Evolutionary conservation across 2,329 filamentous ascomycete species (phyloP), one percentile per base, ranked within the genome.

Genomic region (Leptographium wingfieldii): DNA sequence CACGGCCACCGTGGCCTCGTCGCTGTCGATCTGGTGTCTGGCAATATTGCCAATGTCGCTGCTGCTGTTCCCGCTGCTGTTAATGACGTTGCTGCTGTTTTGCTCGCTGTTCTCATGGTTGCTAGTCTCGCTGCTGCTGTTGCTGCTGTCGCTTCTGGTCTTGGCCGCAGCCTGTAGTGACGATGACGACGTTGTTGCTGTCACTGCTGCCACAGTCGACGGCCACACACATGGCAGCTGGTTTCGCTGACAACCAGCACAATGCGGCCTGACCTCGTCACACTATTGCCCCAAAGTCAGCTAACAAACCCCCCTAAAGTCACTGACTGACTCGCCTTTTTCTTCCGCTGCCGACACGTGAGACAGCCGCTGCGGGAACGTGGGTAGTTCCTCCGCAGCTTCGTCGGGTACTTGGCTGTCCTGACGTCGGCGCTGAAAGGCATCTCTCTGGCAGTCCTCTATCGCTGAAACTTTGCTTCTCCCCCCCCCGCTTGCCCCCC

Each of bases 371-470:
- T 61, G 29, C 63, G 61, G 2, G 64, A 65, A 1, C 64, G 60
- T 12, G 64, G 62, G 12, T 63, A 62, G 51, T 66, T 62, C 12
- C 62, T 63, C 52, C 64, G 62, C 51, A 62, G 59, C 55, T 66
- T 66, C 25, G 64, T 66, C n/a, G 64, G 64, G 35, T 58, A 66
- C 55, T 63, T 65, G 48, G 64, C 64, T 35, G 62, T 40, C 46
- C 57, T 16, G 46, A 6, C 29, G 9, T 22, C 29, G 7, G 19
- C 53, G 11, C 14, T 6, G 12, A 27, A 48, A 16, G 46, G 55
- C 55, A 56, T 56, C n/a, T 6, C 16, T 27, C 48, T 51, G 10
- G 25, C 22, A 3, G 22, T 51, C 48, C 48, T 51, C 48, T 11
- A 22, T 27, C 22, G n/a, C 48, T 14, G 16, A 12, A 46, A 46